Conservation (phyloP, 2,329 filamentous ascomycete genomes). For the Blumeriella jaapii region DNA sequence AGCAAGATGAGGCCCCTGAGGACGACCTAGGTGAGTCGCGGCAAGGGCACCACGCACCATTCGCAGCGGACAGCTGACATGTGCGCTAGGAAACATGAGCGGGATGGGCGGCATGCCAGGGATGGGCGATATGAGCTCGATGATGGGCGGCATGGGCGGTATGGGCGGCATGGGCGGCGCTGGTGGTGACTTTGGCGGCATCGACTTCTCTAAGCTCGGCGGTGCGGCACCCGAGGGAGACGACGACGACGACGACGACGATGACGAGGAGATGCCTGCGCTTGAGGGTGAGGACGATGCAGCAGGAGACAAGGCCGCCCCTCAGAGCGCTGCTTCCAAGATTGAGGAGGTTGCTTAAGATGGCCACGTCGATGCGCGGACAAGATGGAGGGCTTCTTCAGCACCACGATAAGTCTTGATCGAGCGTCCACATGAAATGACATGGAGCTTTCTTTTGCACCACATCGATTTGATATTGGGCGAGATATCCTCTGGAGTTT, state of each 20-base stretch:
- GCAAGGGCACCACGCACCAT: not conserved
- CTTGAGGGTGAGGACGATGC: constrained; percentile 54
- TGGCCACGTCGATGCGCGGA: constrained; percentile 6
- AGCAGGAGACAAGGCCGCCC: constrained; percentile 34
- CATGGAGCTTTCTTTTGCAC: constrained; percentile 4
- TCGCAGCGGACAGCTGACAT: constrained; percentile 8
- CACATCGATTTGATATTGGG: not conserved
- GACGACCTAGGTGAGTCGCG: constrained; percentile 60
- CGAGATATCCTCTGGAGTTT: constrained; percentile 2
- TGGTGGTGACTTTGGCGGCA: constrained; percentile 68
- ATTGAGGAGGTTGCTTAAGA: constrained; percentile 27
- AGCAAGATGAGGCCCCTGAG: constrained; percentile 82
- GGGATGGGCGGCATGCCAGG: constrained; percentile 44
- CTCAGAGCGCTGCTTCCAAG: constrained; percentile 34
- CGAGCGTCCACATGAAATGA: constrained; percentile 7
- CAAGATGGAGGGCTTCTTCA: constrained; percentile 11
- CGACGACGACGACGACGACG: constrained; percentile 33
- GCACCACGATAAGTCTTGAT: constrained; percentile 10
- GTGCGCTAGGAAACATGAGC: constrained; percentile 37
- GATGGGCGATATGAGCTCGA: constrained; percentile 30
- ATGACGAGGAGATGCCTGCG: constrained; percentile 72
- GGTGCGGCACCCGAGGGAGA: constrained; percentile 35
- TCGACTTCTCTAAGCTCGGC: constrained; percentile 88
- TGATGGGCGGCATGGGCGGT: constrained; percentile 37
- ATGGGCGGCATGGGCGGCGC: no score